Conservation (phyloP, 2,329 filamentous ascomycete species). For the Dryadomyces quercus-mongolicae region DNA sequence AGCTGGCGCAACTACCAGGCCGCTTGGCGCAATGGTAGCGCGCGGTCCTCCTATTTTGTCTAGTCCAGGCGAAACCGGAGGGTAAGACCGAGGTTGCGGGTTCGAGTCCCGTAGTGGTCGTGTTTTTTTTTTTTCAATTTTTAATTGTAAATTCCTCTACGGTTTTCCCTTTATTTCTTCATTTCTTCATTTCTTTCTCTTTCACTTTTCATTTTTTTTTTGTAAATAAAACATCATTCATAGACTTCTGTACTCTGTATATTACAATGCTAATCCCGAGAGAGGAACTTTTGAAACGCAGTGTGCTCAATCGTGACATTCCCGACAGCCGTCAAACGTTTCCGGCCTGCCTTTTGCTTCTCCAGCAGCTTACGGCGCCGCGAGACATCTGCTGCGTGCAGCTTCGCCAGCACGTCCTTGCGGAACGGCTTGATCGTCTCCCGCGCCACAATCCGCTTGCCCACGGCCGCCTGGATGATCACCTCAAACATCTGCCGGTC, state of each 20-base stretch:
- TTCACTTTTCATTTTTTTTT: background rate
- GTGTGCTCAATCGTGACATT: conserved; percentile 95
- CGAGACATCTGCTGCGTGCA: conserved; percentile 82
- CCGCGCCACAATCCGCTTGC: conserved; percentile 70
- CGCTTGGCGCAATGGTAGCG: conserved; percentile 17
- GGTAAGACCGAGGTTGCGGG: conserved; percentile 16
- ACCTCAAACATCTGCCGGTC: conserved; percentile 92
- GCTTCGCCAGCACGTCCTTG: conserved; percentile 86
- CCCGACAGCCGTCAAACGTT: conserved; percentile 71
- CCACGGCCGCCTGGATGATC: conserved; percentile 82
- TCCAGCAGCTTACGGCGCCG: conserved; percentile 78
- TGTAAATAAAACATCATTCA: background rate
- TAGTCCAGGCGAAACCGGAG: conserved; percentile 7
- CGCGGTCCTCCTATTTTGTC: conserved; percentile 16
- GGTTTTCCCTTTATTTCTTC: background rate
- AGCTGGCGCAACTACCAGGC: conserved; percentile 8
- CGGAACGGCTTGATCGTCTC: conserved; percentile 95
- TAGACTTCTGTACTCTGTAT: background rate
- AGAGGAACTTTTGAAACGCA: conserved; percentile 86
- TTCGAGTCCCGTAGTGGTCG: conserved; percentile 17
- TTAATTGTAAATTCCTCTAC: too few relatives aligned
- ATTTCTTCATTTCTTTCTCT: background rate
- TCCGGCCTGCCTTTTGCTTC: conserved; percentile 92
- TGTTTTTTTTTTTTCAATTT: conserved; percentile 2
- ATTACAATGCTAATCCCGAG: conserved; percentile 36